Percentiles rank a stretch among this genome's conserved stretches.
These are phyloP conservation scores for Tagetes erecta DNA, from an alignment of 129 eudicot species.

Conservation along the genomic window DNA sequence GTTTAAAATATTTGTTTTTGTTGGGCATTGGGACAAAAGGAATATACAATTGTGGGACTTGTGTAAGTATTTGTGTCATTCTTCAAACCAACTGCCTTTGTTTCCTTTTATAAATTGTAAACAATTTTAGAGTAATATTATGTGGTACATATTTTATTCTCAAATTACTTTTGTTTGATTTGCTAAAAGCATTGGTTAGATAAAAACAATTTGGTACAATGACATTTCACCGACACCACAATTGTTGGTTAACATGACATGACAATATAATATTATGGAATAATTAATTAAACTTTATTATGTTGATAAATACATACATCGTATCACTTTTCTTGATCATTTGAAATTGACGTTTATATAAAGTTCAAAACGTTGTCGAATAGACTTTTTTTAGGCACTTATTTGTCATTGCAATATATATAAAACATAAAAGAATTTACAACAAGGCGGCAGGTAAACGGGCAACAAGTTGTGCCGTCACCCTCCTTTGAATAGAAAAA, in stretches of 20 bases:
- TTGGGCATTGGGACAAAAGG: slow-evolving; percentile 29
- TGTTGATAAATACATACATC: no score
- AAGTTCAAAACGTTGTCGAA: no score
- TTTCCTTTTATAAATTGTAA: slow-evolving; percentile 10
- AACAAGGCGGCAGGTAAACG: no score
- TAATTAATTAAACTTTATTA: no score
- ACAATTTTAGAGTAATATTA: slow-evolving; percentile 24
- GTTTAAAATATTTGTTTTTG: slow-evolving; percentile 8
- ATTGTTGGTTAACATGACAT: neutral
- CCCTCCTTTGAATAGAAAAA: no score
- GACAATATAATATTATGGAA: neutral
- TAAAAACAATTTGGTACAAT: slow-evolving; percentile 27
- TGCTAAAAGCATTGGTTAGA: neutral
- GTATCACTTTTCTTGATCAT: no score
- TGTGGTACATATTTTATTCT: slow-evolving; percentile 32
- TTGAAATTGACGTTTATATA: no score
- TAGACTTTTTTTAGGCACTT: no score
- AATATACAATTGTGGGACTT: slow-evolving; percentile 37
- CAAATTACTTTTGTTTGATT: slow-evolving; percentile 1
- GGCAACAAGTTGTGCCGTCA: no score
- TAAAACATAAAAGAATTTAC: no score
- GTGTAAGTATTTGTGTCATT: slow-evolving; percentile 28
- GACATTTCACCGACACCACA: slow-evolving; percentile 30
- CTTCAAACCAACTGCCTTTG: slow-evolving; percentile 18
- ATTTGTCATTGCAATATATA: no score